Evolutionary conservation across 768 basidiomycete species (phyloP).

Genomic region (Mrakia gelida): DNA sequence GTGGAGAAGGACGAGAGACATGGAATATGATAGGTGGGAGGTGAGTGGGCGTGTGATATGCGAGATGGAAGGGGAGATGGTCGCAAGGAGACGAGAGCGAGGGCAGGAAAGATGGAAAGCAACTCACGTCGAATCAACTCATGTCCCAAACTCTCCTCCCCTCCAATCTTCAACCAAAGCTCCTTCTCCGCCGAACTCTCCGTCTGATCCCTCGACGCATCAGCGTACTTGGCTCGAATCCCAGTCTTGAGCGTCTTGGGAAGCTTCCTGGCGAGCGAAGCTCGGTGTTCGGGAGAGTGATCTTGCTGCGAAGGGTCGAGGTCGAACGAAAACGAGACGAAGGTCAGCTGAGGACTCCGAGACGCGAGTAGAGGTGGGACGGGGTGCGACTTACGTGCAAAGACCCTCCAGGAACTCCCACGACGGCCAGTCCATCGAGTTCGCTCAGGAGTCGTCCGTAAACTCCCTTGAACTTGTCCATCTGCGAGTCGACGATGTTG

Average conservation of each 20-base stretch:
- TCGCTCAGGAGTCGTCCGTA: conserved; percentile 55
- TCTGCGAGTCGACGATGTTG: conserved; percentile 83
- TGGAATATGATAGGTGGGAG: not conserved
- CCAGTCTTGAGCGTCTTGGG: conserved; percentile 60
- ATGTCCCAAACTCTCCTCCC: conserved; percentile 55
- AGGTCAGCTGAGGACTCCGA: not conserved
- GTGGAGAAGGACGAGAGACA: not conserved
- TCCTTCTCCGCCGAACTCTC: conserved; percentile 65
- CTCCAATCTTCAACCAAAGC: conserved; percentile 70
- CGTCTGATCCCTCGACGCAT: conserved; percentile 41
- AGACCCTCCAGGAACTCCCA: conserved; percentile 15
- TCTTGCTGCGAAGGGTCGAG: conserved; percentile 57
- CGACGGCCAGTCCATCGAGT: conserved; percentile 29
- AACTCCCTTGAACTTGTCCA: conserved; percentile 75
- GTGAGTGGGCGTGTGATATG: too few species aligned
- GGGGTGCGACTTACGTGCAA: conserved; percentile 15
- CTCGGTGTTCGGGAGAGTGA: conserved; percentile 59
- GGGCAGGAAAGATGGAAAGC: not conserved
- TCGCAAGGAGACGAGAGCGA: not conserved
- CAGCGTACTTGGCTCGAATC: conserved; percentile 30
- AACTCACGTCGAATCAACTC: conserved; percentile 49
- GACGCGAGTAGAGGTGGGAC: not conserved
- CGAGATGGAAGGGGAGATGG: not conserved
- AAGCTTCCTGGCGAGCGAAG: conserved; percentile 71
- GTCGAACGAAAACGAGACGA: not conserved